phyloP scores from a whole-genome alignment of 2,329 filamentous ascomycete species.

The Coniochaeta sp. region DNA sequence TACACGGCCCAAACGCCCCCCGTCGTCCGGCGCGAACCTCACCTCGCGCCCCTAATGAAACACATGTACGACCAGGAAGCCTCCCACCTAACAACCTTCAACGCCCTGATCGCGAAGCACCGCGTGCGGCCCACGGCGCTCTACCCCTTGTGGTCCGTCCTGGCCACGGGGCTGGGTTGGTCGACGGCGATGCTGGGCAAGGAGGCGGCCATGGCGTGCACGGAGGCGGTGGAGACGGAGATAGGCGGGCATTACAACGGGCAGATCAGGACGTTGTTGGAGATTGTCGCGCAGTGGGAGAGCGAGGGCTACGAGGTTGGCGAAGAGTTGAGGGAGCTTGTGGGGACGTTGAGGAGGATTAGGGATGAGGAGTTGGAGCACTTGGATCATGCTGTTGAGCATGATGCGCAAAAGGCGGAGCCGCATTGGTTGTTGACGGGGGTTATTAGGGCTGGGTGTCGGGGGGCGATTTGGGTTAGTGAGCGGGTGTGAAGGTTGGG shows the following conservation, averaged over 20 bases:
- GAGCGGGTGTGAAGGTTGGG: slow-evolving; percentile 42
- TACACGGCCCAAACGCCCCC: slow-evolving; percentile 83
- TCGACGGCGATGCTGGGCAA: slow-evolving; percentile 80
- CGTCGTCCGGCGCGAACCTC: slow-evolving; percentile 73
- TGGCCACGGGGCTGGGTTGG: slow-evolving; percentile 81
- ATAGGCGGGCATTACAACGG: slow-evolving; percentile 94
- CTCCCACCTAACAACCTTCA: slow-evolving; percentile 81
- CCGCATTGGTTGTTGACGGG: slow-evolving; percentile 86
- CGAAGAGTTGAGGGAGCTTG: slow-evolving; percentile 65
- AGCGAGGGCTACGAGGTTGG: slow-evolving; percentile 72
- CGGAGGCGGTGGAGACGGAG: slow-evolving; percentile 96
- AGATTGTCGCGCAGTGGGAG: slow-evolving; percentile 74
- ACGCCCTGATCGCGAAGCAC: slow-evolving; percentile 73
- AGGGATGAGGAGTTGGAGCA: slow-evolving; percentile 96
- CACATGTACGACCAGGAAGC: slow-evolving; percentile 99
- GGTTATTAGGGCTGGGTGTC: slow-evolving; percentile 82
- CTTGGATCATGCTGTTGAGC: slow-evolving; percentile 86
- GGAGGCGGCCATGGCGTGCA: slow-evolving; percentile 97
- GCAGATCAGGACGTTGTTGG: slow-evolving; percentile 75
- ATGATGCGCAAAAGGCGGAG: slow-evolving; percentile 83
- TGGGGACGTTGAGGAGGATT: slow-evolving; percentile 71
- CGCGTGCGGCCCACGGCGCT: slow-evolving; percentile 87
- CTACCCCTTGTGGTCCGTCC: slow-evolving; percentile 80
- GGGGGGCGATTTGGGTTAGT: slow-evolving; percentile 87
- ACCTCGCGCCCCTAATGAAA: slow-evolving; percentile 83